Conservation (phyloP, 441 rosid species). For the Brassica hybrid region DNA sequence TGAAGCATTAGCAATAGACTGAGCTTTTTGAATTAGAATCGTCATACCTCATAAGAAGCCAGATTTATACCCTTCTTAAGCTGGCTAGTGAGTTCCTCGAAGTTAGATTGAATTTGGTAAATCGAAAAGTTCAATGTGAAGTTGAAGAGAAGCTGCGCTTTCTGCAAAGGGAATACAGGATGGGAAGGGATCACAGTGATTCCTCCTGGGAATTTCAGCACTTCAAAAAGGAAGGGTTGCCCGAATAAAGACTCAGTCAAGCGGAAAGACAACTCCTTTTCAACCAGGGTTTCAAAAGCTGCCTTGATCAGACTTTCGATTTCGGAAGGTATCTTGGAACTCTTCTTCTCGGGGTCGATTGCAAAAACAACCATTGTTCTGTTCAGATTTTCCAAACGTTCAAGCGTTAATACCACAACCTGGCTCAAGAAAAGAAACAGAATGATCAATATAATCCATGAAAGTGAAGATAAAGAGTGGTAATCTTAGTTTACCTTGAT, state of each 20-base stretch:
- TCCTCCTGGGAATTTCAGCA: slow-evolving; percentile 80
- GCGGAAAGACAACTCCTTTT: slow-evolving; percentile 54
- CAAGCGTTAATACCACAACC: slow-evolving; percentile 69
- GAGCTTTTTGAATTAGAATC: background rate
- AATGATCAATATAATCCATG: slow-evolving; percentile 18
- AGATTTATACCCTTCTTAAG: slow-evolving; percentile 76
- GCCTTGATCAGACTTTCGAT: slow-evolving; percentile 70
- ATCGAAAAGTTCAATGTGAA: slow-evolving; percentile 84
- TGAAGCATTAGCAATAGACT: background rate
- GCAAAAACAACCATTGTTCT: slow-evolving; percentile 71
- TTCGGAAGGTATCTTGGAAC: slow-evolving; percentile 59
- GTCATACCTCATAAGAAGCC: slow-evolving; percentile 71
- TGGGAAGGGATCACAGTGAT: slow-evolving; percentile 80
- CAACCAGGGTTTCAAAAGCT: slow-evolving; percentile 58
- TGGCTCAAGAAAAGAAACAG: slow-evolving; percentile 44
- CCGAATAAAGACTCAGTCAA: slow-evolving; percentile 80
- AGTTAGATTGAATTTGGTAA: slow-evolving; percentile 63
- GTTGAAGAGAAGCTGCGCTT: slow-evolving; percentile 79
- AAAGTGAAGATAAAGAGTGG: slow-evolving; percentile 9
- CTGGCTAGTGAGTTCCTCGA: slow-evolving; percentile 70
- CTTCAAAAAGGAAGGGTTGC: slow-evolving; percentile 64
- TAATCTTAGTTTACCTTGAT: slow-evolving; percentile 53
- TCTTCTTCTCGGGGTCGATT: slow-evolving; percentile 64
- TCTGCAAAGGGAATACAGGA: slow-evolving; percentile 82
- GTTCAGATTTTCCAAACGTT: slow-evolving; percentile 54